A percentile compares a stretch with the other conserved stretches of the same genome.
phyloP scores from a whole-genome alignment of 805 yeast species.

The Candida stauntonica region DNA sequence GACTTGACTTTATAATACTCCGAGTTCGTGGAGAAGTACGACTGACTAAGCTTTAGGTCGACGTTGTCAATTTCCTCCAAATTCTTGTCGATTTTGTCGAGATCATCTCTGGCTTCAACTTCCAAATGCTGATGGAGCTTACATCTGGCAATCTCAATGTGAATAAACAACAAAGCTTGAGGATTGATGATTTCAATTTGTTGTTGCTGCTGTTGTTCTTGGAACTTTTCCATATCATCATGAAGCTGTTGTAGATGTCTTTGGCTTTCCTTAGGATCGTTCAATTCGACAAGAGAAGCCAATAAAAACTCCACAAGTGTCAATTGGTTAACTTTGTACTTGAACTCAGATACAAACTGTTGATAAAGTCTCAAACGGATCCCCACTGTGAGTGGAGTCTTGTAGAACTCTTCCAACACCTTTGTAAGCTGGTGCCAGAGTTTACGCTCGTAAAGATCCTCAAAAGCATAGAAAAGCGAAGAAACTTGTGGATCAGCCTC shows the following conservation, averaged over 20 bases:
- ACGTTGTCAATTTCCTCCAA: constrained; percentile 54
- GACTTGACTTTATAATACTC: constrained; percentile 68
- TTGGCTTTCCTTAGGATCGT: constrained; percentile 44
- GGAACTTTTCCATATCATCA: constrained; percentile 41
- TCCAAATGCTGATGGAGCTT: constrained; percentile 51
- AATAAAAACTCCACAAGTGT: constrained; percentile 74
- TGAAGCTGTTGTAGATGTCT: constrained; percentile 41
- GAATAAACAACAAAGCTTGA: constrained; percentile 56
- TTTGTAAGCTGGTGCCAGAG: constrained; percentile 93
- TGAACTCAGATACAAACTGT: constrained; percentile 63
- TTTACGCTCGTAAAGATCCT: constrained; percentile 82
- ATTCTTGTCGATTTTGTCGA: constrained; percentile 55
- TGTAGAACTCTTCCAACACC: constrained; percentile 57
- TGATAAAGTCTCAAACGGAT: constrained; percentile 65
- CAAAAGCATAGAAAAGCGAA: constrained; percentile 61
- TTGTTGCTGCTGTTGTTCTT: too few species aligned
- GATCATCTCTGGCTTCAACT: constrained; percentile 58
- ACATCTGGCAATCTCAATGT: constrained; percentile 72
- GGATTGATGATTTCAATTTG: constrained; percentile 34
- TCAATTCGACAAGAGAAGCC: constrained; percentile 41
- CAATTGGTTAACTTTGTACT: constrained; percentile 70
- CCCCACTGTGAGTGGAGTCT: constrained; percentile 44
- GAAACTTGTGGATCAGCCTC: constrained; percentile 64
- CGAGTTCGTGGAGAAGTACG: constrained; percentile 77
- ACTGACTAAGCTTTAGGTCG: constrained; percentile 68